Conservation (phyloP, 2,329 filamentous ascomycete genomes). For the Torrubiella hemipterigena region DNA sequence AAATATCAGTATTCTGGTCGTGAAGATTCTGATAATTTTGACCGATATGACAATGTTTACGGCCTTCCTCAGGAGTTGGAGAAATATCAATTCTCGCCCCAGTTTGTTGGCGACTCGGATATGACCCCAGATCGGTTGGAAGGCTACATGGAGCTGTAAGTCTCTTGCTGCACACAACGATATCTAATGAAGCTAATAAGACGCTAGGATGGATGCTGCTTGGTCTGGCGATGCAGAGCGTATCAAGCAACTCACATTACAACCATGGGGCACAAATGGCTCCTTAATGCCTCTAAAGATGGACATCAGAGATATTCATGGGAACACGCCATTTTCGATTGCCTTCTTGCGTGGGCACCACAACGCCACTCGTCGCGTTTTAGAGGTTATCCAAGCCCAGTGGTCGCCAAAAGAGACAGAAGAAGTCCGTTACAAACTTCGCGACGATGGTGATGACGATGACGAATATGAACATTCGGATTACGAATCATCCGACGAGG, state of each 20-base stretch:
- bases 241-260: conserved; percentile 53
- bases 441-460: conserved; percentile 21
- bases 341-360: conserved; percentile 55
- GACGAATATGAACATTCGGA: conserved; percentile 20
- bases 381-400: conserved; percentile 61
- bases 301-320: conserved; percentile 38
- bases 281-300: conserved; percentile 51
- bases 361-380: conserved; percentile 49
- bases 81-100: conserved; percentile 36
- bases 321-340: conserved; percentile 52
- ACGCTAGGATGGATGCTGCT: conserved; percentile 57
- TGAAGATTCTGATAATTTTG: conserved; percentile 3
- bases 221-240: conserved; percentile 57
- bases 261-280: conserved; percentile 41
- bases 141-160: conserved; percentile 53
- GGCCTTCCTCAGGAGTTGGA: conserved; percentile 13
- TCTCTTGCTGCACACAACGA: too few species aligned
- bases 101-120: conserved; percentile 40
- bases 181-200: too few species aligned
- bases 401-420: conserved; percentile 45
- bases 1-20: conserved; percentile 13
- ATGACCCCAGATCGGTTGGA: conserved; percentile 40
- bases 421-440: conserved; percentile 36
- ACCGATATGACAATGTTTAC: too few species aligned
- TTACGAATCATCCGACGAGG: conserved; percentile 21